A percentile compares a stretch with the other conserved stretches of the same genome.
phyloP scores from a whole-genome alignment of 2,329 filamentous ascomycete species.

The Sclerotinia minor region DNA sequence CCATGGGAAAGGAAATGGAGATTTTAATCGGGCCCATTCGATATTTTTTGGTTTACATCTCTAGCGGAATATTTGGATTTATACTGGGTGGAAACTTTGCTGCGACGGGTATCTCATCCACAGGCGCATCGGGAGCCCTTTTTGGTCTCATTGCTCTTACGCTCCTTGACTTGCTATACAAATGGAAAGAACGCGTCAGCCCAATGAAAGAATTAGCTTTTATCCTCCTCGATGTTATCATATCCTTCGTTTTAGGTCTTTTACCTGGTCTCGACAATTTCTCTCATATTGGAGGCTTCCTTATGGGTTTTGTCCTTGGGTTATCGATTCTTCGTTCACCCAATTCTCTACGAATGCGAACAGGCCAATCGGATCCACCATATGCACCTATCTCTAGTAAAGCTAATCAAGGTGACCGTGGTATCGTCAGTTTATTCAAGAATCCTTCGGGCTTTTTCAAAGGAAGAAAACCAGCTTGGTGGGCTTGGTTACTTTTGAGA shows the following conservation, averaged over 20 bases:
- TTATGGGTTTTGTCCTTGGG: conserved; percentile 86
- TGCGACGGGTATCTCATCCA: conserved; percentile 75
- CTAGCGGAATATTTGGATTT: conserved; percentile 91
- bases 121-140: conserved; percentile 84
- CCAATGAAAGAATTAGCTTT: conserved; percentile 86
- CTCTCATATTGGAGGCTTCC: conserved; percentile 91
- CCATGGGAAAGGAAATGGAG: conserved; percentile 90
- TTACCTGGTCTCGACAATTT: conserved; percentile 96
- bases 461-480: conserved; percentile 90
- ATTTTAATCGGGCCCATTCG: conserved; percentile 82
- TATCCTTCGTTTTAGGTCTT: conserved; percentile 89
- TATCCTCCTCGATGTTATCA: conserved; percentile 78
- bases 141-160: conserved; percentile 91
- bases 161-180: conserved; percentile 88
- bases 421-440: conserved; percentile 52
- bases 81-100: conserved; percentile 94
- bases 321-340: conserved; percentile 88
- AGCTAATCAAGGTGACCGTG: conserved; percentile 34
- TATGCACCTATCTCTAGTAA: conserved; percentile 66
- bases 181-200: conserved; percentile 75
- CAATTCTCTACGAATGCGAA: conserved; percentile 71
- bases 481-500: conserved; percentile 93
- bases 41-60: conserved; percentile 87
- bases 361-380: conserved; percentile 66
- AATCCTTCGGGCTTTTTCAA: conserved; percentile 81